Evolutionary conservation across 2,329 filamentous ascomycete species (phyloP), one percentile per base, ranked within the genome.

Genomic region (Exophiala calicioides): DNA sequence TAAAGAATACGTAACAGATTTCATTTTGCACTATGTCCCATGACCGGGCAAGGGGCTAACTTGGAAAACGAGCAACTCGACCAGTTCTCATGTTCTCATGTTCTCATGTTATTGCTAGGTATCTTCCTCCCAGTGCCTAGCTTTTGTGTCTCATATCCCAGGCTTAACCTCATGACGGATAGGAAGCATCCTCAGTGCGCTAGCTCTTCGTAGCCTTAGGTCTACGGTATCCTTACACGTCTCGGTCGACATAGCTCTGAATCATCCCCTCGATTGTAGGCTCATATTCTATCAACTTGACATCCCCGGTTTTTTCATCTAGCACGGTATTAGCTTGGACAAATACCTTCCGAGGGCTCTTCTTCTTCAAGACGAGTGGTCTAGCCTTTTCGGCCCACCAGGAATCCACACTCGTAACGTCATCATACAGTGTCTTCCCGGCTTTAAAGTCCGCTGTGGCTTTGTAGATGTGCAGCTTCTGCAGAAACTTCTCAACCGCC

Each of bases 391-490:
- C 82, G 44, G 85, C 89, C 80, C 88, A 96, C 73, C 88, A 96
- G 29, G 88, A 84, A 41, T 82, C 86, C 16, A 96, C 90, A 18
- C 78, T 74, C 5, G 90, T 95, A 77, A 95, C 90, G 21, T 85
- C 78, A 51, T 85, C 81, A 65, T 95, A 97, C 68, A 95, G 80
- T 58, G 80, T 80, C 57, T 79, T 83, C n/a, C 88, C 91, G 2
- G 77, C 78, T 58, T 85, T 78, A 13, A 91, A 77, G 64, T 97
- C 89, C 5, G 89, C 91, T 1, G 89, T 95, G 3, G 85, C 81
- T 75, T 96, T 96, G 76, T 88, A 96, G 55, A 96, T 77, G 68
- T 96, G 90, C 53, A 97, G 72, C 69, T 94, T 93, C 71, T 94
- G 90, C 39, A 97, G 75, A 65, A 94, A 95, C 40, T 82, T 79